phyloP scores from a whole-genome alignment of 768 basidiomycete genomes.

The Leucocoprinus sp. region DNA sequence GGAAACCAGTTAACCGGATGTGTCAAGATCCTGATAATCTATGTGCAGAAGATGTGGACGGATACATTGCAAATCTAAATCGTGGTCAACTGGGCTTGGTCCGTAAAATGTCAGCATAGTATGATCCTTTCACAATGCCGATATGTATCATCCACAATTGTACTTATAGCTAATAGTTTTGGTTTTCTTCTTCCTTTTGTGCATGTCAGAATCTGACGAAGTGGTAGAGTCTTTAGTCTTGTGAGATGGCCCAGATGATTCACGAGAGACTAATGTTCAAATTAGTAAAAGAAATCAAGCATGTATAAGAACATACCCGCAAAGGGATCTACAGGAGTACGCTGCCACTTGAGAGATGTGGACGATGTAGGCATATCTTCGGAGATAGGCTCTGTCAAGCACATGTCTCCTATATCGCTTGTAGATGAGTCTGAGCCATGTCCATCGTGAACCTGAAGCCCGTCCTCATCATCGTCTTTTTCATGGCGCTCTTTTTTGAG shows the following conservation, averaged over 20 bases:
- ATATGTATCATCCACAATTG: background rate
- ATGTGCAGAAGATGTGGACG: conserved; percentile 12
- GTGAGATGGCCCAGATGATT: background rate
- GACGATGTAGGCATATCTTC: conserved; percentile 4
- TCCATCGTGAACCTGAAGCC: conserved; percentile 31
- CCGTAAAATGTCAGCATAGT: conserved; percentile 4
- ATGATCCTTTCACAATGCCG: background rate
- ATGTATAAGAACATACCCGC: conserved; percentile 34
- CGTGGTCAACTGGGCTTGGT: conserved; percentile 14
- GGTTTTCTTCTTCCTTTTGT: conserved; percentile 30
- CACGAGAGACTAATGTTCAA: conserved; percentile 19
- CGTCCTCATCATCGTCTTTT: conserved; percentile 32
- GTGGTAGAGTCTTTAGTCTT: background rate
- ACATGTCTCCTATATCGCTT: conserved; percentile 17
- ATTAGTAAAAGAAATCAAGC: background rate
- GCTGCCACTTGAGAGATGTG: conserved; percentile 33
- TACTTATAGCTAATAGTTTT: conserved; percentile 14
- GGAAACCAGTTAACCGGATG: conserved; percentile 15
- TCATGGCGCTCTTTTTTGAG: conserved; percentile 41
- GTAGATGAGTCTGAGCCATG: conserved; percentile 17
- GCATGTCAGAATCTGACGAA: too few species aligned
- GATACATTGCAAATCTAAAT: conserved; percentile 13
- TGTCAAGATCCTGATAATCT: conserved; percentile 13
- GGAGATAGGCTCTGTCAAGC: conserved; percentile 7
- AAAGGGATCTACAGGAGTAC: conserved; percentile 56